These are phyloP conservation scores for Monosporascus cannonballus DNA, from an alignment of 2,329 filamentous ascomycete species.

Conservation along the genomic window DNA sequence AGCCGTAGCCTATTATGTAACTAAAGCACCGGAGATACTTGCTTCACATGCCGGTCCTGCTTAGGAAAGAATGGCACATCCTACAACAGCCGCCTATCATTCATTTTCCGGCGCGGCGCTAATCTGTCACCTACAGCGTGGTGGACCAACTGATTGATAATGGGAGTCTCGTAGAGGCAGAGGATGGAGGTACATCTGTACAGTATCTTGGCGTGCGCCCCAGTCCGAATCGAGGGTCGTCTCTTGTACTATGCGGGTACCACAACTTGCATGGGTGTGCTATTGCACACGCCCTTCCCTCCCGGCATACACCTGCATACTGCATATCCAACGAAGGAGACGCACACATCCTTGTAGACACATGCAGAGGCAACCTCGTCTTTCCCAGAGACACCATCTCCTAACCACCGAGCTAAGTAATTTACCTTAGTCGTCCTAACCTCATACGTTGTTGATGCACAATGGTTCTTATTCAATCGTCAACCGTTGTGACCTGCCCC, in stretches of 20 bases:
- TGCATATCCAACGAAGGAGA: not conserved
- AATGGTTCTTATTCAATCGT: slow-evolving; percentile 16
- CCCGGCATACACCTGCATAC: not conserved
- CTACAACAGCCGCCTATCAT: not conserved
- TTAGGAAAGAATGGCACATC: not conserved
- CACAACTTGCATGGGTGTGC: not conserved
- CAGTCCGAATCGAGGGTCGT: not conserved
- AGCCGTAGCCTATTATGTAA: too few species aligned
- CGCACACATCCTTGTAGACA: not conserved
- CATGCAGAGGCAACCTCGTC: not conserved
- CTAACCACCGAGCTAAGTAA: not conserved
- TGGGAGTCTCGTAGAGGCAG: not conserved
- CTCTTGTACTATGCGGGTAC: not conserved
- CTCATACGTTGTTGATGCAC: slow-evolving; percentile 22
- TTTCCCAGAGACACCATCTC: not conserved
- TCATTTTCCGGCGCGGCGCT: not conserved
- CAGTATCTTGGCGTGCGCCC: not conserved
- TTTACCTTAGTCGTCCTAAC: slow-evolving; percentile 8
- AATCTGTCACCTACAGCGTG: not conserved
- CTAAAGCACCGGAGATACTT: not conserved
- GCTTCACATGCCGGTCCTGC: not conserved
- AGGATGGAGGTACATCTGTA: too few species aligned
- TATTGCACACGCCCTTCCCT: not conserved
- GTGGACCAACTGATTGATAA: not conserved
- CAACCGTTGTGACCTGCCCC: slow-evolving; percentile 10